Evolutionary conservation across 164 flowering plant species (phyloP).

Genomic region (Umbellularia californica): DNA sequence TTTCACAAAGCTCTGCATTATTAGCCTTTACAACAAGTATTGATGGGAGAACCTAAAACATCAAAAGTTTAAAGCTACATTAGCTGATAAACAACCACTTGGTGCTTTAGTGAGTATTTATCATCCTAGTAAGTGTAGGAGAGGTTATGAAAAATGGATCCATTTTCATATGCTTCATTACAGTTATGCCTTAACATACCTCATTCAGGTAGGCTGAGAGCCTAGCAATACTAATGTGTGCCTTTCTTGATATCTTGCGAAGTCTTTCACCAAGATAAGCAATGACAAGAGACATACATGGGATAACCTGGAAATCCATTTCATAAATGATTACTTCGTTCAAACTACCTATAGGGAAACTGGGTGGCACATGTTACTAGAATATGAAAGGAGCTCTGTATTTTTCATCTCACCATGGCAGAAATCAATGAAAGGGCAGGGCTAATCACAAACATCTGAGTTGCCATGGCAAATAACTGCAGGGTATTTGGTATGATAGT

Average conservation of each 20-base stretch:
- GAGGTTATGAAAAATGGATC: neutral
- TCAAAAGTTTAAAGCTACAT: neutral
- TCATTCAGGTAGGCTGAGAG: conserved; percentile 87
- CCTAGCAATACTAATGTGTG: conserved; percentile 56
- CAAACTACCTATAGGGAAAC: conserved; percentile 2
- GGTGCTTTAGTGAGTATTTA: neutral
- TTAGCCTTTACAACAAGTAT: conserved; percentile 88
- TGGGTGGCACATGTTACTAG: neutral
- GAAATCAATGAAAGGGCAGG: conserved; percentile 65
- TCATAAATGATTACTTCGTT: conserved; percentile 3
- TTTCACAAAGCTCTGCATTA: conserved; percentile 67
- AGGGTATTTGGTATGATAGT: conserved; percentile 66
- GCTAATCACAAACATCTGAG: conserved; percentile 76
- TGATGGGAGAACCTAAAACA: conserved; percentile 72
- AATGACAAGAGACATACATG: conserved; percentile 53
- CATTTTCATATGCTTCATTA: conserved; percentile 18
- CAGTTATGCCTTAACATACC: conserved; percentile 32
- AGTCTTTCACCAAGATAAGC: conserved; percentile 74
- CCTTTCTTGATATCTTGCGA: conserved; percentile 62
- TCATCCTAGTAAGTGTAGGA: neutral
- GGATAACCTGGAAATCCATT: conserved; percentile 52
- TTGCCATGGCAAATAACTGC: conserved; percentile 78
- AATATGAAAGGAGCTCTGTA: neutral
- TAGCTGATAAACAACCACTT: neutral
- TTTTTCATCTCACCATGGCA: conserved; percentile 47